Percentiles rank a stretch among this genome's conserved stretches.
Evolutionary conservation across 2,329 filamentous ascomycete species (phyloP).

Genomic region (Aspergillus versicolor): DNA sequence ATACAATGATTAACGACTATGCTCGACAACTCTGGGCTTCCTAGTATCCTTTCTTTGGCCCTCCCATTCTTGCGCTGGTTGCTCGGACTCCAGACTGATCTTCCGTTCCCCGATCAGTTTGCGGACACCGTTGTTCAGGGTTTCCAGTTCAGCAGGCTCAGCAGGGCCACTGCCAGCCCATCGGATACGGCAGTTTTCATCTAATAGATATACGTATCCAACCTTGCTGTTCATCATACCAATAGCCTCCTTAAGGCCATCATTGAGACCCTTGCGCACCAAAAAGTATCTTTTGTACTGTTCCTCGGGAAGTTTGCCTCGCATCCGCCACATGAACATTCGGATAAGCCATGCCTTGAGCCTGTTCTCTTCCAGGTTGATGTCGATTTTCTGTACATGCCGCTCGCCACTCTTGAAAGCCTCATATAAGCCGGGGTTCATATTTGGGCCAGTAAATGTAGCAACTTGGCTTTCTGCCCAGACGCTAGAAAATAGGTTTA

Average conservation of each 20-base stretch:
- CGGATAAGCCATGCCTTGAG: conserved; percentile 60
- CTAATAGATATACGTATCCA: conserved; percentile 89
- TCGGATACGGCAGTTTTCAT: conserved; percentile 81
- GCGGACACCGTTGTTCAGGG: conserved; percentile 42
- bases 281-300: conserved; percentile 61
- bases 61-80: conserved; percentile 22
- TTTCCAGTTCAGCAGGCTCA: conserved; percentile 41
- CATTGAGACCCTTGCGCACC: conserved; percentile 56
- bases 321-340: conserved; percentile 53
- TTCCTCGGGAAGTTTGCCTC: conserved; percentile 47
- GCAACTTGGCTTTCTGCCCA: conserved; percentile 83
- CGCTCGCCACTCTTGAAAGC: conserved; percentile 55
- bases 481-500: conserved; percentile 75
- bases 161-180: conserved; percentile 77
- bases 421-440: conserved; percentile 69
- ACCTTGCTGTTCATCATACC: conserved; percentile 84
- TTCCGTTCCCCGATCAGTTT: conserved; percentile 44
- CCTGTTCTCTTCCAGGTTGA: conserved; percentile 84
- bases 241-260: conserved; percentile 58
- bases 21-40: conserved; percentile 21
- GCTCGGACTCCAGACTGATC: conserved; percentile 22
- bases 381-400: conserved; percentile 71
- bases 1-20: conserved; percentile 7
- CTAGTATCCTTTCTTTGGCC: conserved; percentile 3
- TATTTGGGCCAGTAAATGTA: conserved; percentile 65